Evolutionary conservation across 2,329 filamentous ascomycete genomes (phyloP).

Genomic region (Thelonectria rubi): DNA sequence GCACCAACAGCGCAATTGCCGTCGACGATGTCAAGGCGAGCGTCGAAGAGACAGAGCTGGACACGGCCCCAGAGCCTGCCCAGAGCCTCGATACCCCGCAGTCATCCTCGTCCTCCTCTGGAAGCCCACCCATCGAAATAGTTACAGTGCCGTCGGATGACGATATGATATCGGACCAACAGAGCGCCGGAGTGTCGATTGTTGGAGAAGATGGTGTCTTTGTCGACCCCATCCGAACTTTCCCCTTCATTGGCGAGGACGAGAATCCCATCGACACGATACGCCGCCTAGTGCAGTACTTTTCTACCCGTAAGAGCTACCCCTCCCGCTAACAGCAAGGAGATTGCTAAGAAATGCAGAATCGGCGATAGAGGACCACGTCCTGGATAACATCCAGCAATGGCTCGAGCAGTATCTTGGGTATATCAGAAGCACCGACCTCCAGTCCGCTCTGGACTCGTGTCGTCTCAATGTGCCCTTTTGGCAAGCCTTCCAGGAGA

Average conservation of each 20-base stretch:
- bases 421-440: constrained; percentile 49
- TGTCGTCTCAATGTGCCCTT: constrained; percentile 57
- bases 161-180: constrained; percentile 46
- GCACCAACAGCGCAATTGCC: constrained; percentile 30
- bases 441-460: constrained; percentile 52
- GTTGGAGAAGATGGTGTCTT: constrained; percentile 34
- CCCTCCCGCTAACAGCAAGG: not conserved
- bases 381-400: constrained; percentile 54
- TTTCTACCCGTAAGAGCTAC: constrained; percentile 43
- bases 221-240: constrained; percentile 55
- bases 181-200: constrained; percentile 43
- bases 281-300: constrained; percentile 50
- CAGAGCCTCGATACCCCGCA: constrained; percentile 41
- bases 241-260: constrained; percentile 55
- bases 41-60: constrained; percentile 56
- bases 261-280: constrained; percentile 46
- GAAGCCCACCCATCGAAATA: constrained; percentile 57
- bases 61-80: constrained; percentile 43
- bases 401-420: constrained; percentile 63
- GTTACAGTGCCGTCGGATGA: constrained; percentile 52
- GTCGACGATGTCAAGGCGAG: constrained; percentile 52
- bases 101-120: constrained; percentile 51
- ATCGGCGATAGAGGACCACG: constrained; percentile 53
- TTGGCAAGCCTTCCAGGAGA: constrained; percentile 62
- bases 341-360: constrained; percentile 49